Base-by-base conservation (phyloP, 306 rosid genomes). In the Sophora flavescens region DNA sequence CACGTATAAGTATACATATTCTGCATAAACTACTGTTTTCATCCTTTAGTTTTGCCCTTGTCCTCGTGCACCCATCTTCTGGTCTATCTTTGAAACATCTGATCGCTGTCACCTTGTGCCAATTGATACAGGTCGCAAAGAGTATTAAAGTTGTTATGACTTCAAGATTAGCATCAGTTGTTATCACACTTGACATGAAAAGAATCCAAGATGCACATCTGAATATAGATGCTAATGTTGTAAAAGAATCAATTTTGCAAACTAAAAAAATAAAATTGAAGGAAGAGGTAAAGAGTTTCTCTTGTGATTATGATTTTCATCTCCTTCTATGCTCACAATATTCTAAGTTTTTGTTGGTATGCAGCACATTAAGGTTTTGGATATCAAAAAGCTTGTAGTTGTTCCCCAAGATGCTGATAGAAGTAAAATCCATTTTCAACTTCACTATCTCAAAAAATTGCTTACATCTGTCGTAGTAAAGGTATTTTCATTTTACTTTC, bases 321-420 rank as follows among this genome's bases (percentile, higher is more conserved):
- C 16, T 45, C 30, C 53, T 78, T 81, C 53, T 16, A 9, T 78
- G 71, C 61, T 73, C 63, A 26, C 76, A 42, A 61, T 78, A 41
- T 84, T 81, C 72, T 62, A 77, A 53, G 32, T 14, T 57, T 57
- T 18, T 77, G 50, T 76, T 76, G 17, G 63, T 82, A 42, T 88
- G 88, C 98, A 91, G 98, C 79, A 94, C 59, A 61, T 94, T 68
- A 91, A 82, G 68, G 84, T 86, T 81, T 84, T 89, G 87, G 92
- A 90, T 84, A 48, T 18, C 54, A 78, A 72, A 86, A 91, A 89
- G 84, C 84, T 94, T 58, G 89, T 76, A 85, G 87, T 94, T 78
- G 67, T 73, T 67, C 85, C 95, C 58, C 89, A 22, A 22, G 89
- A 83, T 64, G 60, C 84, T 47, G 93, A 82, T 77, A 88, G 86